Evolutionary conservation across 176 grass and related monocot genomes (phyloP).

Genomic region (Cocos nucifera): DNA sequence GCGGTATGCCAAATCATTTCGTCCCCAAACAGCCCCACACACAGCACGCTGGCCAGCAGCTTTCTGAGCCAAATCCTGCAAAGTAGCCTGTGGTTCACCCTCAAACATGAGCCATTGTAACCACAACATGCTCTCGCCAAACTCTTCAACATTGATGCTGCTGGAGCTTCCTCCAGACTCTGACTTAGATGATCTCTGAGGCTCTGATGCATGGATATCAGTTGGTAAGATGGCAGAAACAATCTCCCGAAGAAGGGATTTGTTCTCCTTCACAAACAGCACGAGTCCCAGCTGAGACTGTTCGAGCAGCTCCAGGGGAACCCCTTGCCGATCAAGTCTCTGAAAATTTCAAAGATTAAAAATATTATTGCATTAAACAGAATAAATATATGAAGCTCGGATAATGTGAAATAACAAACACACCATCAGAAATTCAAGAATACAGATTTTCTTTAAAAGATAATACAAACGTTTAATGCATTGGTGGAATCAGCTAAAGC

Average conservation of each 20-base stretch:
- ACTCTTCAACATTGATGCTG: slow-evolving; percentile 11
- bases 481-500: no score
- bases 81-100: slow-evolving; percentile 34
- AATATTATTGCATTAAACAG: background rate
- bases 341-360: slow-evolving; percentile 19
- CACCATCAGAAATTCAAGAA: background rate
- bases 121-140: slow-evolving; percentile 49
- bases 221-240: slow-evolving; percentile 45
- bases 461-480: no score
- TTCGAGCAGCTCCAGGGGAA: slow-evolving; percentile 42
- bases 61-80: slow-evolving; percentile 38
- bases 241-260: slow-evolving; percentile 21
- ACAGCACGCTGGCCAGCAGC: slow-evolving; percentile 54
- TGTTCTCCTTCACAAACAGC: slow-evolving; percentile 28
- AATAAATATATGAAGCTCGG: background rate
- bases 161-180: slow-evolving; percentile 5
- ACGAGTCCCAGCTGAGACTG: slow-evolving; percentile 37
- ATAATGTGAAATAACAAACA: background rate
- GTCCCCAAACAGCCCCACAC: slow-evolving; percentile 78
- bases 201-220: slow-evolving; percentile 23
- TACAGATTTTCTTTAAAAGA: no score
- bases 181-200: slow-evolving; percentile 13
- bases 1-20: slow-evolving; percentile 76
- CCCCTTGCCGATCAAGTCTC: slow-evolving; percentile 65
- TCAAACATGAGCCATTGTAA: slow-evolving; percentile 88